Percentiles rank a stretch among this genome's conserved stretches.
These are phyloP conservation scores for Sporothrix pseudoabietina DNA, from an alignment of 2,329 filamentous ascomycete species.

Conservation along the genomic window DNA sequence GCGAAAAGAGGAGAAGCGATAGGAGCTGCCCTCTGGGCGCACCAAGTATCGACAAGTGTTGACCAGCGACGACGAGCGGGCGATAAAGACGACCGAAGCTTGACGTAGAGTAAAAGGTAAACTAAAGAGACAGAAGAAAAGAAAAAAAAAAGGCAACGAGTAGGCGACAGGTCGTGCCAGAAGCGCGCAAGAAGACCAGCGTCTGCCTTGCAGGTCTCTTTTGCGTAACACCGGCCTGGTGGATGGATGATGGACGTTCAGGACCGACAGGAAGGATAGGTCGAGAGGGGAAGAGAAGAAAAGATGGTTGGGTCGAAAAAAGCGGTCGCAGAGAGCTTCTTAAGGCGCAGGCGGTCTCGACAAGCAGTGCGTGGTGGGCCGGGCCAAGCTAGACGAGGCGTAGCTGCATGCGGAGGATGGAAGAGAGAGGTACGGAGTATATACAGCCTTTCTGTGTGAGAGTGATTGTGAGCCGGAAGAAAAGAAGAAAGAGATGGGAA, in stretches of 20 bases:
- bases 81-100: constrained; percentile 10
- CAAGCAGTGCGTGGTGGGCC: neutral
- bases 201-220: constrained; percentile 10
- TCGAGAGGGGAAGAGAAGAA: constrained; percentile 11
- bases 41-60: constrained; percentile 6
- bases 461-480: neutral
- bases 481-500: neutral
- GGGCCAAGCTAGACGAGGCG: constrained; percentile 25
- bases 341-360: constrained; percentile 25
- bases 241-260: neutral
- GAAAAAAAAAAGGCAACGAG: neutral
- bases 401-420: constrained; percentile 29
- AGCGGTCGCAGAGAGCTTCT: constrained; percentile 29
- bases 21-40: constrained; percentile 9
- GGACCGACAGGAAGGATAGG: constrained; percentile 23
- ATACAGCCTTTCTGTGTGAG: constrained; percentile 2
- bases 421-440: neutral
- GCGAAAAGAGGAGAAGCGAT: neutral
- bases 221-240: constrained; percentile 2
- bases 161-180: neutral
- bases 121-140: neutral
- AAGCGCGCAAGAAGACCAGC: constrained; percentile 21
- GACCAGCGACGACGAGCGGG: constrained; percentile 17
- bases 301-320: constrained; percentile 19
- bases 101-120: neutral